phyloP scores from a whole-genome alignment of 495 filamentous ascomycete species.

The Neurospora sp. region DNA sequence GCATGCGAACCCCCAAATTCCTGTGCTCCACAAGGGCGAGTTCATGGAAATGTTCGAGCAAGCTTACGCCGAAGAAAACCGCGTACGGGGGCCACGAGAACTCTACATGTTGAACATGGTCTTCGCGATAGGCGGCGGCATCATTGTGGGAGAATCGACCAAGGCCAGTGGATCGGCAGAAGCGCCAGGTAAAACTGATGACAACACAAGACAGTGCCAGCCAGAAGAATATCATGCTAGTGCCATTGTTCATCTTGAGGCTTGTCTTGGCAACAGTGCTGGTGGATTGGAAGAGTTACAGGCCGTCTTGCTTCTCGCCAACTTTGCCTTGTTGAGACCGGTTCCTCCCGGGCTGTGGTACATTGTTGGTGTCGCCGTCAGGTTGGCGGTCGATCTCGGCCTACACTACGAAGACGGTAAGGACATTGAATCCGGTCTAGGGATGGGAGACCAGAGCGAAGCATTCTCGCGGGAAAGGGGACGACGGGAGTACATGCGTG shows the following conservation, averaged over 20 bases:
- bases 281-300: constrained; percentile 86
- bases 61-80: constrained; percentile 60
- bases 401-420: constrained; percentile 87
- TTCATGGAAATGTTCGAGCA: constrained; percentile 77
- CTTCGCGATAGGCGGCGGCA: constrained; percentile 92
- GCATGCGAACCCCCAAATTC: constrained; percentile 91
- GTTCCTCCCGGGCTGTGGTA: constrained; percentile 95
- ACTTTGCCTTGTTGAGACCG: constrained; percentile 81
- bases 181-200: constrained; percentile 4
- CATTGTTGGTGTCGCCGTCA: constrained; percentile 86
- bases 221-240: constrained; percentile 95
- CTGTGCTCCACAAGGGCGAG: constrained; percentile 76
- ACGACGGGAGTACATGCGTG: constrained; percentile 74
- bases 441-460: constrained; percentile 18
- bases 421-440: constrained; percentile 36
- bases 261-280: constrained; percentile 67
- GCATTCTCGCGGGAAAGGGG: constrained; percentile 45
- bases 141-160: constrained; percentile 60
- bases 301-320: constrained; percentile 78
- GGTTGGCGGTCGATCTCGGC: constrained; percentile 82
- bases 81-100: constrained; percentile 66
- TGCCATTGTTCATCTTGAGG: constrained; percentile 82
- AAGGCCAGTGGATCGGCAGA: constrained; percentile 15
- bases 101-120: constrained; percentile 93
- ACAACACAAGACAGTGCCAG: constrained; percentile 53